Conservation (phyloP, 73 alveolate species). For the Tetrahymena malaccensis region DNA sequence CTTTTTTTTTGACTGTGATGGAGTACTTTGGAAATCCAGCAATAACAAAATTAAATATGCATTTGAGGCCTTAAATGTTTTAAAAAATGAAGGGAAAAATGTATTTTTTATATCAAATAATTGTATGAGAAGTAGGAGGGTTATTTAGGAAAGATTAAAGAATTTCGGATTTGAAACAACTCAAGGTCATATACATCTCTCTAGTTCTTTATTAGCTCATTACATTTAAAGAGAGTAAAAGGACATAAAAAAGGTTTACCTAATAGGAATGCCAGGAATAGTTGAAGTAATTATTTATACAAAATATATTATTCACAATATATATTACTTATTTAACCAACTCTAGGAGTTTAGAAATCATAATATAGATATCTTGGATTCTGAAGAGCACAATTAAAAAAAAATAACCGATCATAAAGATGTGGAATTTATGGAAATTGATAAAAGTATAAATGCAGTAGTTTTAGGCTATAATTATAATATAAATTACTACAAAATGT, state of each 20-base stretch:
- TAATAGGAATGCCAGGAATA: not conserved
- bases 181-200: not conserved
- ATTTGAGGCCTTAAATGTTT: not conserved
- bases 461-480: not conserved
- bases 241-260: not conserved
- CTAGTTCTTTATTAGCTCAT: not conserved
- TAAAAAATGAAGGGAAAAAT: not conserved
- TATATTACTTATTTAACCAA: not conserved
- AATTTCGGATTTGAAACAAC: not conserved
- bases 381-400: not conserved
- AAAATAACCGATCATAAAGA: not conserved
- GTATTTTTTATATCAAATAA: not conserved
- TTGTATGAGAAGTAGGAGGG: not conserved
- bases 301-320: no score
- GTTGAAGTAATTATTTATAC: not conserved
- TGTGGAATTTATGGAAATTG: not conserved
- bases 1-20: not conserved
- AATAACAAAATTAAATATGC: not conserved
- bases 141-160: not conserved
- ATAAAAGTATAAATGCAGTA: not conserved
- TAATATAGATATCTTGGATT: not conserved
- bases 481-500: not conserved
- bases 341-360: not conserved
- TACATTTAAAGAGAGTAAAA: not conserved
- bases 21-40: not conserved